Conservation (phyloP, 192 early-diverging fungal species). For the Jimgerdemannia lactiflua region DNA sequence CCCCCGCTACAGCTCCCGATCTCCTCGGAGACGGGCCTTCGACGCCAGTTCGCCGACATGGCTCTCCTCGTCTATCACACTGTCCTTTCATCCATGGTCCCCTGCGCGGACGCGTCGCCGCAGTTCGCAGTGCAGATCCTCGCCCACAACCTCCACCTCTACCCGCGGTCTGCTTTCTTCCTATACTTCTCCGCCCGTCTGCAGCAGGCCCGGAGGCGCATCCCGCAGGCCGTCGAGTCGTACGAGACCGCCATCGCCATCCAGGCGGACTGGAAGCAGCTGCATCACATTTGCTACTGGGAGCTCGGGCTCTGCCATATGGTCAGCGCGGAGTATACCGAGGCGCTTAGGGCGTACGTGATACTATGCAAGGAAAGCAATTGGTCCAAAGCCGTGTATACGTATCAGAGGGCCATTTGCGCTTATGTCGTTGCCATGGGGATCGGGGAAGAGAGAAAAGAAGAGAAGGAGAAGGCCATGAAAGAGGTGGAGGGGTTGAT, state of each 20-base stretch:
- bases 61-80: slow-evolving; percentile 72
- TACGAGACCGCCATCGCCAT: slow-evolving; percentile 54
- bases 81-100: slow-evolving; percentile 67
- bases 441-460: slow-evolving; percentile 31
- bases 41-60: slow-evolving; percentile 78
- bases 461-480: slow-evolving; percentile 28
- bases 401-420: slow-evolving; percentile 66
- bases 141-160: slow-evolving; percentile 44
- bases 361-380: slow-evolving; percentile 73
- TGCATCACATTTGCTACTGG: slow-evolving; percentile 82
- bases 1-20: slow-evolving; percentile 30
- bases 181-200: slow-evolving; percentile 69
- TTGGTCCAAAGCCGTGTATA: slow-evolving; percentile 84
- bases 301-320: slow-evolving; percentile 69
- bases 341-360: slow-evolving; percentile 56
- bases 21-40: slow-evolving; percentile 55
- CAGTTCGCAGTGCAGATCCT: slow-evolving; percentile 61
- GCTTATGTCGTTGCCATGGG: slow-evolving; percentile 33
- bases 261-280: slow-evolving; percentile 68
- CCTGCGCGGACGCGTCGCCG: slow-evolving; percentile 64
- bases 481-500: slow-evolving; percentile 58
- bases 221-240: slow-evolving; percentile 57
- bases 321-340: slow-evolving; percentile 57
- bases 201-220: slow-evolving; percentile 49
- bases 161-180: slow-evolving; percentile 70